Evolutionary conservation across 192 early-diverging fungal species (phyloP).

Genomic region (Coemansia sp.): DNA sequence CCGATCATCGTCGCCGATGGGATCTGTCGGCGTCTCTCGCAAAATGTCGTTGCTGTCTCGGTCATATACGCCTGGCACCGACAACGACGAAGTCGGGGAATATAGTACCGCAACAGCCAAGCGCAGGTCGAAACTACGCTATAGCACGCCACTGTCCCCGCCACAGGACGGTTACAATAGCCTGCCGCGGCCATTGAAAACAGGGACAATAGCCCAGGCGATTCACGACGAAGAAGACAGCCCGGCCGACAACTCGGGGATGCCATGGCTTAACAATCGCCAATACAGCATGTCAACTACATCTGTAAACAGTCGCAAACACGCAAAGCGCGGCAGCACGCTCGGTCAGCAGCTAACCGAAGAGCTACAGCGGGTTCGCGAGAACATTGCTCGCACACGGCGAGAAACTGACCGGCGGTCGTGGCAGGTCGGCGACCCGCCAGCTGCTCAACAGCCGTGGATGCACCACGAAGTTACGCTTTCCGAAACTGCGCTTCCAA

Average conservation of each 20-base stretch:
- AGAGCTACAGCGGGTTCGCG: constrained; percentile 39
- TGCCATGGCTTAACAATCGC: constrained; percentile 33
- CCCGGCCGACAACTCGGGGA: constrained; percentile 7
- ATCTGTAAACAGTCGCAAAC: constrained; percentile 25
- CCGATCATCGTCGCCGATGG: constrained; percentile 27
- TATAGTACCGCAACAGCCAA: not conserved
- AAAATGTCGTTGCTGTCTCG: constrained; percentile 46
- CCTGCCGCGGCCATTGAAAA: constrained; percentile 11
- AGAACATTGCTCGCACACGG: constrained; percentile 32
- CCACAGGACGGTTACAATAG: constrained; percentile 2
- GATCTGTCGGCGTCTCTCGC: constrained; percentile 17
- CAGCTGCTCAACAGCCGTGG: constrained; percentile 31
- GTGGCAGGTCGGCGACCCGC: constrained; percentile 37
- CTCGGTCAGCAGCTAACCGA: constrained; percentile 54
- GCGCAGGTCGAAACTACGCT: constrained; percentile 5
- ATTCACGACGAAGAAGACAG: not conserved
- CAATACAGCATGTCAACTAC: constrained; percentile 33
- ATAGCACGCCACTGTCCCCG: constrained; percentile 9
- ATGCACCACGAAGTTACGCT: constrained; percentile 30
- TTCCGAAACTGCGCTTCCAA: constrained; percentile 37
- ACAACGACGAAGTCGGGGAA: not conserved
- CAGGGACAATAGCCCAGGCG: not conserved
- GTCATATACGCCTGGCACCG: constrained; percentile 12
- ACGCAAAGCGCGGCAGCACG: constrained; percentile 41
- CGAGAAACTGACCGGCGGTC: constrained; percentile 31